Evolutionary conservation across 768 basidiomycete genomes (phyloP), one percentile per base, ranked within the genome.

Genomic region (Boletus vermiculosoides): DNA sequence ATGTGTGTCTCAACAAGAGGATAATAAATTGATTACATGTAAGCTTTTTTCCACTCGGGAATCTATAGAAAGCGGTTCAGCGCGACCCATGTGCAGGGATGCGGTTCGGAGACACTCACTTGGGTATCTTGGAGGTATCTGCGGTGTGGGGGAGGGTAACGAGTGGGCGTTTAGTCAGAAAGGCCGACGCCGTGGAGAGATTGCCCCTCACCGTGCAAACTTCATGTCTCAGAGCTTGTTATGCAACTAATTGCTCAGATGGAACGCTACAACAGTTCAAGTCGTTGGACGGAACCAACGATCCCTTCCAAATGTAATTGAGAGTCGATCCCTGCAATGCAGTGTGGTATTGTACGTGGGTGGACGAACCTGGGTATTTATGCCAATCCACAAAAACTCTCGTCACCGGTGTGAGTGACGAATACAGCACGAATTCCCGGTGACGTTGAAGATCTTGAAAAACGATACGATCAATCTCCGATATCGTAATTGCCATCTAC

Each of bases 71-170:
- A 2, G 50, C 10, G 22, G 15, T 40, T 59, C 36, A 54, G 39
- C n/a, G 54, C 30, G 36, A 45, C 28, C 48, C 25, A 33, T 30
- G n/a, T 44, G 33, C 15, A 37, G 10, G 40, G 28, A 22, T 16
- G 36, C 4, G n/a, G 12, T 7, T 25, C 7, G 22, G 30, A 23
- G 39, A 34, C 25, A 58, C 68, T 41, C 61, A 83, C 87, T 77
- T 88, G 88, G 0, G 82, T 85, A 64, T 90, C 86, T 60, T 83
- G 75, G 16, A 90, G 76, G 69, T 88, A 87, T 57, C 87, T 88
- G 58, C 13, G 16, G 40, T 52, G 20, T 30, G n/a, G 49, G 4
- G 34, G 34, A 9, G 37, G 45, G 39, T 0, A 22, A 40, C 8
- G 5, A 40, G 18, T 11, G 22, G 20, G 9, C 0, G 3, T 25